These are phyloP conservation scores for Phanerochaete carnosa DNA, from an alignment of 768 basidiomycete species.

Conservation along the genomic window DNA sequence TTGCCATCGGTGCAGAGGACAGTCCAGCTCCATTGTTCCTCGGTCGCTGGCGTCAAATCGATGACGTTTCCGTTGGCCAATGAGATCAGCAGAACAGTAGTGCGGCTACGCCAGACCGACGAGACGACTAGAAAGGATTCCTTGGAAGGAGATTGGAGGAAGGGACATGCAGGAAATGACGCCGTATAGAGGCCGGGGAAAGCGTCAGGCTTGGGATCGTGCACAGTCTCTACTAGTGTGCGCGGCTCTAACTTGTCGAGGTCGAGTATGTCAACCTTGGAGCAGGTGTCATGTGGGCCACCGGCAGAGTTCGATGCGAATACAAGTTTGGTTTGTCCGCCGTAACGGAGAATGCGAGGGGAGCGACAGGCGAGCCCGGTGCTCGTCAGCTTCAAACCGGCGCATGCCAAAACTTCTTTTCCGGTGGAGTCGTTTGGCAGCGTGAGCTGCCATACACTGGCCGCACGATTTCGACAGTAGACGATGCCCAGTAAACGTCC, in stretches of 20 bases:
- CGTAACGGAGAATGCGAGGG: slow-evolving; percentile 42
- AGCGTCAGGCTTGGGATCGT: slow-evolving; percentile 32
- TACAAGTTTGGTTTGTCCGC: slow-evolving; percentile 31
- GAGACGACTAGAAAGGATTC: slow-evolving; percentile 35
- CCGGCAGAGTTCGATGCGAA: slow-evolving; percentile 56
- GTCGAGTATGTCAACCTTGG: slow-evolving; percentile 44
- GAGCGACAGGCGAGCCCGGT: slow-evolving; percentile 52
- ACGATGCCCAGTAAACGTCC: slow-evolving; percentile 57
- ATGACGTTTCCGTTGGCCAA: slow-evolving; percentile 36
- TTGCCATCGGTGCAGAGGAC: slow-evolving; percentile 47
- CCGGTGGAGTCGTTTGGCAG: slow-evolving; percentile 19
- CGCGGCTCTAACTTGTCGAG: slow-evolving; percentile 20
- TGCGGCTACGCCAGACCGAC: slow-evolving; percentile 53
- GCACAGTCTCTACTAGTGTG: slow-evolving; percentile 40
- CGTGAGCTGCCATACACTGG: slow-evolving; percentile 51
- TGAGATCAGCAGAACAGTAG: slow-evolving; percentile 46
- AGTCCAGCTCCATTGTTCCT: slow-evolving; percentile 47
- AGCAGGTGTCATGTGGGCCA: slow-evolving; percentile 58
- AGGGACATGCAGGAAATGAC: slow-evolving; percentile 40
- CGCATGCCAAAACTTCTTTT: slow-evolving; percentile 18
- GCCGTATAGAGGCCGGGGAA: slow-evolving; percentile 68
- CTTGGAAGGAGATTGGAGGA: slow-evolving; percentile 22
- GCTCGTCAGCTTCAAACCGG: slow-evolving; percentile 37
- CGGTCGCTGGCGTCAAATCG: slow-evolving; percentile 38
- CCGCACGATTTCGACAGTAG: slow-evolving; percentile 56